Evolutionary conservation across 2,329 filamentous ascomycete genomes (phyloP).

Genomic region (Dryadomyces quercivorus): DNA sequence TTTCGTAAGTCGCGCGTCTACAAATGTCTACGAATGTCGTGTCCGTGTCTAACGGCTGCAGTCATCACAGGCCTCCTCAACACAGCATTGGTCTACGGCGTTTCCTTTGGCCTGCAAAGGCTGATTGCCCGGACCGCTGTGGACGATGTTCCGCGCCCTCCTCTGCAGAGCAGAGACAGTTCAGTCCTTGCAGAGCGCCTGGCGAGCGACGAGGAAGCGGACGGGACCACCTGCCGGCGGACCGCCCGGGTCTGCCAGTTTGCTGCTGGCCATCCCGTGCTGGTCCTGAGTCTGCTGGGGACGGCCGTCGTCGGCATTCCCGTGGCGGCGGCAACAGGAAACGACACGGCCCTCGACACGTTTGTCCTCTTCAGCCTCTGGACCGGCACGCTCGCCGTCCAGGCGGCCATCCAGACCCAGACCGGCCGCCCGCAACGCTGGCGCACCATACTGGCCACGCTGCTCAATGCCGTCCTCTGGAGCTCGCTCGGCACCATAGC

Average conservation of each 20-base stretch:
- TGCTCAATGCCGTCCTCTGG: conserved; percentile 35
- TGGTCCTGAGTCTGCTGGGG: conserved; percentile 18
- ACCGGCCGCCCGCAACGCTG: conserved; percentile 6
- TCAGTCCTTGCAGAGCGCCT: too few species aligned
- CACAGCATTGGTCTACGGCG: conserved; percentile 16
- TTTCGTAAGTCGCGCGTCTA: conserved; percentile 29
- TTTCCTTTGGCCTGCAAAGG: conserved; percentile 17
- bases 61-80: conserved; percentile 21
- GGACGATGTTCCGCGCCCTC: neutral
- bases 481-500: conserved; percentile 31
- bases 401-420: conserved; percentile 22
- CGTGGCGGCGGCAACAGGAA: conserved; percentile 19
- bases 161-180: too few species aligned
- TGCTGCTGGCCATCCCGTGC: conserved; percentile 15
- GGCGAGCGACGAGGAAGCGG: too few species aligned
- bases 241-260: neutral
- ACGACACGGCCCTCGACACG: conserved; percentile 30
- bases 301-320: conserved; percentile 29
- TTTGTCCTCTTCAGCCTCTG: conserved; percentile 36
- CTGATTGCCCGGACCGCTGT: neutral
- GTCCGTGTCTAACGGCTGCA: conserved; percentile 5
- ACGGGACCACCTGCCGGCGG: too few species aligned
- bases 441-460: conserved; percentile 22
- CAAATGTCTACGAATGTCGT: neutral
- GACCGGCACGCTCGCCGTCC: conserved; percentile 27